These are phyloP conservation scores for Botryosphaeria dothidea DNA, from an alignment of 2,329 filamentous ascomycete genomes.

Conservation along the genomic window DNA sequence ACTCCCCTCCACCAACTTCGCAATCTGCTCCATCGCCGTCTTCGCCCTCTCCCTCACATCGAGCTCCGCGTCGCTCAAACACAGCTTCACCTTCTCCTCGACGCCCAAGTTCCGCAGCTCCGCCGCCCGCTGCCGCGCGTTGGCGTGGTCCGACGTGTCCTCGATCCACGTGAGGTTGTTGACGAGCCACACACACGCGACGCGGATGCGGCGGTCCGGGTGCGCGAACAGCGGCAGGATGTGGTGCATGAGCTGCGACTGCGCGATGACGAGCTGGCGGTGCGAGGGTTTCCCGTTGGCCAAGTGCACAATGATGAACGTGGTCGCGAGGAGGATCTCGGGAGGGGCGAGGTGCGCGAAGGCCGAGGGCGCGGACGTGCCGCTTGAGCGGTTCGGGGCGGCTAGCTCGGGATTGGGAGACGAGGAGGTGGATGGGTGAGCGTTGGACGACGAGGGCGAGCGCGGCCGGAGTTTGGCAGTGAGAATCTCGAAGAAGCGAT, in stretches of 20 bases:
- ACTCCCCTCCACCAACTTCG: background rate
- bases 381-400: slow-evolving; percentile 39
- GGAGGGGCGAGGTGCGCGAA: slow-evolving; percentile 25
- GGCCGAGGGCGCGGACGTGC: background rate
- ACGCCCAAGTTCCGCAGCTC: slow-evolving; percentile 74
- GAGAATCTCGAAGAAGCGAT: slow-evolving; percentile 78
- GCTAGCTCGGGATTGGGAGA: slow-evolving; percentile 11
- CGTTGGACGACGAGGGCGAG: background rate
- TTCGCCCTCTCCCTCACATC: slow-evolving; percentile 85
- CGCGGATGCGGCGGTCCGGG: slow-evolving; percentile 71
- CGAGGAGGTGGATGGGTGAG: slow-evolving; percentile 16
- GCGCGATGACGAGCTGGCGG: slow-evolving; percentile 64
- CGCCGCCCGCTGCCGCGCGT: slow-evolving; percentile 65
- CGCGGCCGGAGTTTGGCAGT: slow-evolving; percentile 68
- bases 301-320: slow-evolving; percentile 84
- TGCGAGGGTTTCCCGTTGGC: slow-evolving; percentile 79
- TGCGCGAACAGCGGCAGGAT: slow-evolving; percentile 74
- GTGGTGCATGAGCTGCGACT: slow-evolving; percentile 72
- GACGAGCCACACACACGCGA: slow-evolving; percentile 78
- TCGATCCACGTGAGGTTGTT: slow-evolving; percentile 86
- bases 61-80: slow-evolving; percentile 70
- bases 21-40: slow-evolving; percentile 68
- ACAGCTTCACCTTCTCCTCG: slow-evolving; percentile 61
- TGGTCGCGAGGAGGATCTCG: slow-evolving; percentile 75
- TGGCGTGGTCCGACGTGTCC: slow-evolving; percentile 65